Evolutionary conservation across 1,139 yeast genomes (phyloP), one percentile per base, ranked within the genome.

Genomic region (Hyphopichia khmerensis): DNA sequence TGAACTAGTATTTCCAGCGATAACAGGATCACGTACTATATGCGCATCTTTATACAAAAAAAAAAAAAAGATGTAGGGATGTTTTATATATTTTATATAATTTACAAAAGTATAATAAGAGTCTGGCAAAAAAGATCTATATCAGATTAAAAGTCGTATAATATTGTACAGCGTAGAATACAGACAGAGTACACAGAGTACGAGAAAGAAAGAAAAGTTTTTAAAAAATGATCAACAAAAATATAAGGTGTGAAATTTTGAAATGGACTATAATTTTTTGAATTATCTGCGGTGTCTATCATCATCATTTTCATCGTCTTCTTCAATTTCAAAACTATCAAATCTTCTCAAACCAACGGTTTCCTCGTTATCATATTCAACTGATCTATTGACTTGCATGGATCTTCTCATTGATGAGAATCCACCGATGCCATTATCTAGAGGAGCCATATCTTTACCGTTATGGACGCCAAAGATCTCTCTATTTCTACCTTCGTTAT

Each of bases 391-490:
- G 4, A 85, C 67, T 64, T 88, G 95, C 75, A 89, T 75, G 1
- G 84, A 77, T 55, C 82, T 67, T 62, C 84, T 72, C 57, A 77
- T 69, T 19, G 79, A 78, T n/a, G 72, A 66, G 49, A 77, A 77
- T 2, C 91, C 90, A 3, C 95, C 91, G 32, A 88, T 82, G 8
- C 93, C 93, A 46, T 85, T 85, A 59, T 88, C 96, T 74, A 89
- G 69, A 33, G 96, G 96, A 1, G 73, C 77, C 73, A 72, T 70
- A 50, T 73, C 79, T 53, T 72, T 72, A 41, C 72, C 69, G 40
- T 58, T 62, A 79, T 87, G 71, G 69, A 90, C 62, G 63, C 89
- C 67, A 75, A 77, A 52, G 73, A 87, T 57, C 74, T 84, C 70
- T 68, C 84, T 73, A 41, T 71, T 57, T 44, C 71, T 70, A 37